Percentiles rank a stretch among this genome's conserved stretches.
Evolutionary conservation across 495 filamentous ascomycete species (phyloP).

Genomic region (Talaromyces proteolyticus): DNA sequence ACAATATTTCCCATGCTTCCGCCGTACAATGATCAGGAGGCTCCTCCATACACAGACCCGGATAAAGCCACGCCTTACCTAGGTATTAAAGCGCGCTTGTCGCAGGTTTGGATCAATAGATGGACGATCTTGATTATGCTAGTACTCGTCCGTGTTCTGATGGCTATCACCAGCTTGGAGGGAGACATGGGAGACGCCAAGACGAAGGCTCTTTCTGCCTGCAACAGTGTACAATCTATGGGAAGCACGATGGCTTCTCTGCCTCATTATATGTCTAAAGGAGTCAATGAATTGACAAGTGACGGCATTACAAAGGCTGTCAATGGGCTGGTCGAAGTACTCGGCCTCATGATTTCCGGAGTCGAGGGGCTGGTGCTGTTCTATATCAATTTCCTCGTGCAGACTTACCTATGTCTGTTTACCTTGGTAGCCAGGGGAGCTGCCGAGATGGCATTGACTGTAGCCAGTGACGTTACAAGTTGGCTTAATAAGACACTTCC

Average conservation of each 20-base stretch:
- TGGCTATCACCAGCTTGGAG: constrained; percentile 66
- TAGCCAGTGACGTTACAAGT: constrained; percentile 64
- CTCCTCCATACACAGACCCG: constrained; percentile 34
- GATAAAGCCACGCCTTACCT: constrained; percentile 94
- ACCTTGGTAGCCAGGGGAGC: constrained; percentile 72
- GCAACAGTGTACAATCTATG: constrained; percentile 86
- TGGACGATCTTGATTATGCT: constrained; percentile 91
- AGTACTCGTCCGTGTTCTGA: constrained; percentile 70
- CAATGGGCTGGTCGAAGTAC: constrained; percentile 64
- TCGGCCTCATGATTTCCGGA: constrained; percentile 71
- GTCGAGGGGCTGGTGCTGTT: constrained; percentile 87
- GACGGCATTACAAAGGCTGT: constrained; percentile 72
- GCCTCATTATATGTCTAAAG: constrained; percentile 85
- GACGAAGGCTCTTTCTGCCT: constrained; percentile 76
- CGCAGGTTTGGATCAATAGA: constrained; percentile 93
- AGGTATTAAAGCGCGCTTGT: constrained; percentile 80
- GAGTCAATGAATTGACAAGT: constrained; percentile 82
- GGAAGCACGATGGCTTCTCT: constrained; percentile 96
- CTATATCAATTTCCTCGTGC: constrained; percentile 80
- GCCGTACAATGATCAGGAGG: constrained; percentile 36
- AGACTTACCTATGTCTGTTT: constrained; percentile 83
- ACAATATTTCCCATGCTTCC: constrained; percentile 38
- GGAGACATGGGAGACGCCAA: constrained; percentile 69
- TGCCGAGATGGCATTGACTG: constrained; percentile 59
- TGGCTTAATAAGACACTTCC: constrained; percentile 69